A percentile compares a stretch with the other conserved stretches of the same genome.
Evolutionary conservation across 345 rosid species (phyloP).

Genomic region (Ricinus communis): DNA sequence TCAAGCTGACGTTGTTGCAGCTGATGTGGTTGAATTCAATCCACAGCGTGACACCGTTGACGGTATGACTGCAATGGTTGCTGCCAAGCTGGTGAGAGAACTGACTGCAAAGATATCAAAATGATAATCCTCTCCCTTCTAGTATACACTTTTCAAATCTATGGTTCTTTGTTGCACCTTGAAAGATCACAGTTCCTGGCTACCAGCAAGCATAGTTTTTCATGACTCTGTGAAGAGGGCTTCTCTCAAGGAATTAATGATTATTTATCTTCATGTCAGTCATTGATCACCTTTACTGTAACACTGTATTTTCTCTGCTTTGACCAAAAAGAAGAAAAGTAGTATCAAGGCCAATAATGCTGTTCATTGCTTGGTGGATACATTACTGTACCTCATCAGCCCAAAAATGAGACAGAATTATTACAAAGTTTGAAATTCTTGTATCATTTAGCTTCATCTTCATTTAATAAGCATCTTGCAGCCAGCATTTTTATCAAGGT

Average conservation of each 20-base stretch:
- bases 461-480: too few relatives aligned
- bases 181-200: background rate
- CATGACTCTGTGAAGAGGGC: background rate
- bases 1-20: constrained; percentile 81
- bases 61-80: constrained; percentile 99
- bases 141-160: background rate
- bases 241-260: background rate
- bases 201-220: background rate
- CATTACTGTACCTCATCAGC: too few relatives aligned
- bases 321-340: too few relatives aligned
- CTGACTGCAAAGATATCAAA: constrained; percentile 85
- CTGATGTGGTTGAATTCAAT: constrained; percentile 93
- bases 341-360: too few relatives aligned
- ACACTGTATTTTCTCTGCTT: too few relatives aligned
- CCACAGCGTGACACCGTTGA: constrained; percentile 98
- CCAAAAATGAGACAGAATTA: too few relatives aligned
- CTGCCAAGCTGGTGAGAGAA: constrained; percentile 96
- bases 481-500: too few relatives aligned
- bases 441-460: too few relatives aligned
- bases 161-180: background rate
- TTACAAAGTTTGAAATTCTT: too few relatives aligned
- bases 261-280: too few relatives aligned
- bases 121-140: constrained; percentile 24
- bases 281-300: too few relatives aligned
- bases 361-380: too few relatives aligned